Evolutionary conservation across 441 rosid species (phyloP).

Genomic region (Mallotus repandus): DNA sequence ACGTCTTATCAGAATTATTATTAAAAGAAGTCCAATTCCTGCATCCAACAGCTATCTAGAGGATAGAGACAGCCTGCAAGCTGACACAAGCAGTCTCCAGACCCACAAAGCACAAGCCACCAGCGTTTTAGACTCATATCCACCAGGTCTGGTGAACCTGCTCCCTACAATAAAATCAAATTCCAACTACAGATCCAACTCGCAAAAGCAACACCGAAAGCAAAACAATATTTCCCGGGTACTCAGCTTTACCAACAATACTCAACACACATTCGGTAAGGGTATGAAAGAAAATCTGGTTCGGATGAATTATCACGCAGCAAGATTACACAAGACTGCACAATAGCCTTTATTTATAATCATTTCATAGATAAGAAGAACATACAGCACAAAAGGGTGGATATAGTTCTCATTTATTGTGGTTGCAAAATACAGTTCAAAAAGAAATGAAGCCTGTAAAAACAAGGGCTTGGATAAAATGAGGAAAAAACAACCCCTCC

Average conservation of each 20-base stretch:
- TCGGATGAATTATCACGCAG: neutral
- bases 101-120: too few relatives aligned
- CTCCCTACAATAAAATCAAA: too few relatives aligned
- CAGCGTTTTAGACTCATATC: too few relatives aligned
- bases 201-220: too few relatives aligned
- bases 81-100: too few relatives aligned
- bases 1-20: too few relatives aligned
- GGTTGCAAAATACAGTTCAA: slow-evolving; percentile 33
- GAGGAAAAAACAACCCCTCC: slow-evolving; percentile 33
- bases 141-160: too few relatives aligned
- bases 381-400: slow-evolving; percentile 36
- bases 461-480: slow-evolving; percentile 31
- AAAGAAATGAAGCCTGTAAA: slow-evolving; percentile 34
- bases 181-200: too few relatives aligned
- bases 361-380: neutral
- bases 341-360: neutral
- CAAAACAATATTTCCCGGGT: too few relatives aligned
- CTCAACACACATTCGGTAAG: too few relatives aligned
- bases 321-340: neutral
- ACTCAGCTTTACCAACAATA: too few relatives aligned
- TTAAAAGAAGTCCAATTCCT: neutral
- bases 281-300: neutral
- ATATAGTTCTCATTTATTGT: slow-evolving; percentile 22
- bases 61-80: neutral
- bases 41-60: neutral